Conservation (phyloP, 768 basidiomycete genomes). For the Lyophyllum semitale region DNA sequence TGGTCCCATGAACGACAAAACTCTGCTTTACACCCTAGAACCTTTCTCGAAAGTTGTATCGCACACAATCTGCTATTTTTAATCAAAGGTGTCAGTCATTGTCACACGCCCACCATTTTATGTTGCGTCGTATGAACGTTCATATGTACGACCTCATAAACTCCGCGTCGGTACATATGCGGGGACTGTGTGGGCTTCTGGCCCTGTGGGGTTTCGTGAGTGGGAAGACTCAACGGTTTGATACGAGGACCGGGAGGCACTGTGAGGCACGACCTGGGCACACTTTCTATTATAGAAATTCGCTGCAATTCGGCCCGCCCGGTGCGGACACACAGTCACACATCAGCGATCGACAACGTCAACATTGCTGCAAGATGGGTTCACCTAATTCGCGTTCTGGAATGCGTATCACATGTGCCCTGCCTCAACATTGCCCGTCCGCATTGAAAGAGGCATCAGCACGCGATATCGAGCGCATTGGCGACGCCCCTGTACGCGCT, state of each 20-base stretch:
- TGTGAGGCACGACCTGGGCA: too few species aligned
- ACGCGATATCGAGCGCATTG: background rate
- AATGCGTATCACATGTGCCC: constrained; percentile 11
- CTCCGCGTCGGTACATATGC: background rate
- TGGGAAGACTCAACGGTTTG: constrained; percentile 6
- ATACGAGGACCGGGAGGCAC: background rate
- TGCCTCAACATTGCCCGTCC: background rate
- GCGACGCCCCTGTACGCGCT: background rate
- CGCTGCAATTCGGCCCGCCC: too few species aligned
- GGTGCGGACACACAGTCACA: too few species aligned
- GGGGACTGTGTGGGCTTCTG: background rate
- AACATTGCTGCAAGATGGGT: background rate
- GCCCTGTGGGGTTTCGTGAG: constrained; percentile 1
- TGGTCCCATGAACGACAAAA: background rate
- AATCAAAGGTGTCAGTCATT: background rate
- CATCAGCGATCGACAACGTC: background rate
- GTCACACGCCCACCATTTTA: background rate
- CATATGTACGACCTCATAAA: background rate
- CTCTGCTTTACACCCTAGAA: background rate
- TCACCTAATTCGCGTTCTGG: background rate
- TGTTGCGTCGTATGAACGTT: background rate
- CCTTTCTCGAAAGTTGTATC: too few species aligned
- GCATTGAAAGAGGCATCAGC: constrained; percentile 1
- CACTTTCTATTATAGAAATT: too few species aligned
- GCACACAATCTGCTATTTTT: background rate